phyloP scores from a whole-genome alignment of 257 asterid species.

The Osmanthus fragrans region DNA sequence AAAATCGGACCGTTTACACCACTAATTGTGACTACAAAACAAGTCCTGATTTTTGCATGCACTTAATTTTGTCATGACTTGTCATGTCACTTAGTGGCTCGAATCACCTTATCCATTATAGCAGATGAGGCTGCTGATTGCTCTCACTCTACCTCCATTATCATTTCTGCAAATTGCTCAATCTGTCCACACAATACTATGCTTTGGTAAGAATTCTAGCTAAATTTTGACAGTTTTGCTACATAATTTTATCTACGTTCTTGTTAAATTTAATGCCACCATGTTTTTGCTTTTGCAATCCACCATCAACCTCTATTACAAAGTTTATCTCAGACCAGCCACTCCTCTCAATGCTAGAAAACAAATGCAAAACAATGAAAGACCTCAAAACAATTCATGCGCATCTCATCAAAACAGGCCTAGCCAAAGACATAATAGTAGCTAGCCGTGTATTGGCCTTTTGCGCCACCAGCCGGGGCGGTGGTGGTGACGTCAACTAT shows the following conservation, averaged over 20 bases:
- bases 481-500: slow-evolving; percentile 42
- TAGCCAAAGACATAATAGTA: slow-evolving; percentile 49
- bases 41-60: neutral
- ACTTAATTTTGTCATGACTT: neutral
- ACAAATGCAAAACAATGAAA: slow-evolving; percentile 48
- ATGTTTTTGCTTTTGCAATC: slow-evolving; percentile 66
- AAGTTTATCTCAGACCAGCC: slow-evolving; percentile 74
- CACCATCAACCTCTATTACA: slow-evolving; percentile 73
- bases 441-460: slow-evolving; percentile 64
- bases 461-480: slow-evolving; percentile 45
- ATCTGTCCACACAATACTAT: slow-evolving; percentile 7
- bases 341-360: slow-evolving; percentile 61
- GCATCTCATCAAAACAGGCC: slow-evolving; percentile 73
- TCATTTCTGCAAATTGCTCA: slow-evolving; percentile 4
- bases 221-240: neutral
- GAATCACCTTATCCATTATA: slow-evolving; percentile 35
- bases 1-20: too few relatives aligned
- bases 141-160: neutral
- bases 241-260: slow-evolving; percentile 1
- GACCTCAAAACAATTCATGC: slow-evolving; percentile 69
- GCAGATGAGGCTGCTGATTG: neutral
- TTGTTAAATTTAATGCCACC: slow-evolving; percentile 44
- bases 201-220: slow-evolving; percentile 27
- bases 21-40: too few relatives aligned
- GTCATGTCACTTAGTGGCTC: neutral